Conservation (phyloP, 495 filamentous ascomycete genomes). For the Symbiotaphrina buchneri region DNA sequence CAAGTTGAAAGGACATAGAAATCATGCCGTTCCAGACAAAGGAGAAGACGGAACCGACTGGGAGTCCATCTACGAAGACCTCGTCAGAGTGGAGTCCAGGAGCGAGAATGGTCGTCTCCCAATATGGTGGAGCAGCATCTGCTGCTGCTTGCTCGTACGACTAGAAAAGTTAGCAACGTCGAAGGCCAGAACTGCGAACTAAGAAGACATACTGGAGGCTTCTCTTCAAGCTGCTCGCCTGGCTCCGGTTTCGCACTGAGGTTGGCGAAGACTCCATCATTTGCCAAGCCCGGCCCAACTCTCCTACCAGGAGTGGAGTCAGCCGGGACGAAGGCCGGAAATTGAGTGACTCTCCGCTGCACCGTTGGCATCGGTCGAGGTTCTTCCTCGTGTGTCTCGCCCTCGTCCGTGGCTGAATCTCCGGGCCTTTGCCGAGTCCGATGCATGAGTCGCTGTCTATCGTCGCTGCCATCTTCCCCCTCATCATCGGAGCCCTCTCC, state of each 20-base stretch:
- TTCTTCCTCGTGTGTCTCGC: conserved; percentile 10
- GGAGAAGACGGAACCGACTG: conserved; percentile 84
- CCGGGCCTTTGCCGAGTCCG: conserved; percentile 25
- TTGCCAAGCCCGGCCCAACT: conserved; percentile 37
- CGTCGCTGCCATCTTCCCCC: conserved; percentile 41
- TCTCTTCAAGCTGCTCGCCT: conserved; percentile 69
- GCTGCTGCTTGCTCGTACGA: conserved; percentile 97
- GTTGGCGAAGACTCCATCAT: conserved; percentile 95
- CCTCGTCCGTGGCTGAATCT: conserved; percentile 18
- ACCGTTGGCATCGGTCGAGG: conserved; percentile 11
- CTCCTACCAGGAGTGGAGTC: conserved; percentile 20
- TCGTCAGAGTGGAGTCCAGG: conserved; percentile 75
- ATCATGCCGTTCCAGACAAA: conserved; percentile 99
- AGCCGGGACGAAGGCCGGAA: conserved; percentile 22
- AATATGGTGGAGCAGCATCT: conserved; percentile 90
- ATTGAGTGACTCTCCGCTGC: conserved; percentile 25
- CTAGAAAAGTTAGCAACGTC: conserved; percentile 18
- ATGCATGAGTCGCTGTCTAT: conserved; percentile 68
- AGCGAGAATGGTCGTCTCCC: conserved; percentile 94
- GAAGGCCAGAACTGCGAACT: conserved; percentile 11
- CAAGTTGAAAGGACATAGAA: conserved; percentile 90
- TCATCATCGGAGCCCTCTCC: conserved; percentile 49
- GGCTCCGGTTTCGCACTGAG: conserved; percentile 75
- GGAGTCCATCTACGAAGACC: conserved; percentile 88
- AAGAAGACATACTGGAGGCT: conserved; percentile 57